A percentile compares a stretch with the other conserved stretches of the same genome.
These are phyloP conservation scores for Chlorella variabilis DNA, from an alignment of 163 green algal genomes.

Conservation along the genomic window DNA sequence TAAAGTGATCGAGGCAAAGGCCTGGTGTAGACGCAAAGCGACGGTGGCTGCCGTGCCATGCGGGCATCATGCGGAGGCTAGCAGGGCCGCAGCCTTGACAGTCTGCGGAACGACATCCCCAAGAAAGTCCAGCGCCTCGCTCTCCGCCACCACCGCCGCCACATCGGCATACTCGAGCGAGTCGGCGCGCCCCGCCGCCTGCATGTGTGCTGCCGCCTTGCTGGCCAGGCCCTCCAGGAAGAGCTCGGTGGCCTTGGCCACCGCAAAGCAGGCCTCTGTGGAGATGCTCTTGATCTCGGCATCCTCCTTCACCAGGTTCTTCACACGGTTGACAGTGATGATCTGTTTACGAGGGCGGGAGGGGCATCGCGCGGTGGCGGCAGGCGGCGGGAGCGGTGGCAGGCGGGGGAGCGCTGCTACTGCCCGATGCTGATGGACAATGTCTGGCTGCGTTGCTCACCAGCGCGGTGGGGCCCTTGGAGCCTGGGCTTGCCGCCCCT, in stretches of 20 bases:
- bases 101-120: constrained; percentile 39
- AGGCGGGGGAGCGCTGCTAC: neutral
- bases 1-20: no score
- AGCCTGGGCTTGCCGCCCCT: neutral
- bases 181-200: neutral
- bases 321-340: constrained; percentile 32
- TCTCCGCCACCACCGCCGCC: constrained; percentile 10
- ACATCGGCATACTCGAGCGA: constrained; percentile 31
- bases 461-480: constrained; percentile 2
- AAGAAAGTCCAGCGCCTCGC: constrained; percentile 10
- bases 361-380: no score
- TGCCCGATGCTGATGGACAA: no score
- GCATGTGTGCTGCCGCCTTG: constrained; percentile 13
- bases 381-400: neutral
- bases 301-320: constrained; percentile 43
- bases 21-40: no score
- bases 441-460: no score
- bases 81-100: constrained; percentile 30
- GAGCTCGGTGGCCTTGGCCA: constrained; percentile 41
- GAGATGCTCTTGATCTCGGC: constrained; percentile 42
- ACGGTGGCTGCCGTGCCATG: no score
- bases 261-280: constrained; percentile 46
- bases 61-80: no score
- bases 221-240: constrained; percentile 19
- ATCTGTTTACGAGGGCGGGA: neutral